phyloP scores from a whole-genome alignment of 129 eudicot genomes.

The Arctium lappa region DNA sequence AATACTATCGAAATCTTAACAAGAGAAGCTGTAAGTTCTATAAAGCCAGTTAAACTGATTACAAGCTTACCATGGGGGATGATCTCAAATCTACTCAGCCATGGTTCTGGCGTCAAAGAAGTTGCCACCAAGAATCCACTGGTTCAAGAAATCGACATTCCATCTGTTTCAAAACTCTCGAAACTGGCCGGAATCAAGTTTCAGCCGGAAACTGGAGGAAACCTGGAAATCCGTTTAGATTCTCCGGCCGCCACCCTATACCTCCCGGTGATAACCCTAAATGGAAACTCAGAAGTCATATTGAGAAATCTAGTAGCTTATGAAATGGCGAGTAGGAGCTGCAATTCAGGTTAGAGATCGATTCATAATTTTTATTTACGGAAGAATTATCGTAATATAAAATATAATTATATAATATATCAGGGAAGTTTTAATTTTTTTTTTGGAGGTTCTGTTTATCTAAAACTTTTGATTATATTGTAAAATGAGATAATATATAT shows the following conservation, averaged over 20 bases:
- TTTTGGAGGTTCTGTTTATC: too few species aligned
- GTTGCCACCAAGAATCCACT: background rate
- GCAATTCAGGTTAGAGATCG: background rate
- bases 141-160: conserved; percentile 7
- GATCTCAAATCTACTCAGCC: conserved; percentile 5
- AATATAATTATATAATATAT: too few species aligned
- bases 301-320: conserved; percentile 16
- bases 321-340: background rate
- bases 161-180: background rate
- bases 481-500: too few species aligned
- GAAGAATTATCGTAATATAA: too few species aligned
- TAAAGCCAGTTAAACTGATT: background rate
- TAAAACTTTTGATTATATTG: too few species aligned
- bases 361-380: too few species aligned
- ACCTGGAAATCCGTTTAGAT: conserved; percentile 1
- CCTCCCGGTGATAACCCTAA: conserved; percentile 15
- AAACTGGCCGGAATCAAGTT: conserved; percentile 16
- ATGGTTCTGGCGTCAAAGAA: conserved; percentile 2
- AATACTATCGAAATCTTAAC: background rate
- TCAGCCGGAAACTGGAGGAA: background rate
- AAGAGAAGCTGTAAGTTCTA: background rate
- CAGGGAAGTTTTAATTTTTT: too few species aligned
- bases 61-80: conserved; percentile 17
- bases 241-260: background rate
- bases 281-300: conserved; percentile 18